Evolutionary conservation across 768 basidiomycete genomes (phyloP), one percentile per base, ranked within the genome.

Genomic region (Leccinum aurantiacum): DNA sequence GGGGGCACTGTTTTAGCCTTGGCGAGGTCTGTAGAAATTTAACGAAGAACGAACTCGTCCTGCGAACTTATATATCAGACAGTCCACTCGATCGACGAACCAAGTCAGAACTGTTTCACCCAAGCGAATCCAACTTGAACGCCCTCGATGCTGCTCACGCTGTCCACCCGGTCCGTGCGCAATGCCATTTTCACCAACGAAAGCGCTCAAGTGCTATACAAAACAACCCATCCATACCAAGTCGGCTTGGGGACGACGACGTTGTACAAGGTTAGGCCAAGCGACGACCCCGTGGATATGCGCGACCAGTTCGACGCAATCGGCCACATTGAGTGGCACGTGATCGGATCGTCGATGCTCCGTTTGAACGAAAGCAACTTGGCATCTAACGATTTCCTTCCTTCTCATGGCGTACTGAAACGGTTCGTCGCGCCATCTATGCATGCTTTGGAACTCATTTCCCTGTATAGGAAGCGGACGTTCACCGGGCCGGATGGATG

Each of bases 271-370:
- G 60, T 73, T 59, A 63, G 35, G 25, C 60, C 69, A 3, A 73
- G 67, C 55, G 51, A 63, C 3, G 62, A 66, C 22, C 65, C 56
- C 0, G 38, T 35, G 54, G 69, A 71, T 37, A 68, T 71, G 67
- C 65, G 24, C 5, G 73, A 75, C 58, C 67, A 69, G 1, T 75
- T 76, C 56, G 69, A 66, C 0, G 56, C 54, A 3, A 65, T 79
- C 4, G 79, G 71, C 7, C 60, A 71, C 54, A 76, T 79, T 1
- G 69, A 77, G 13, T 77, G 76, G 72, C 69, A 64, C n/a, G 1
- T 65, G 0, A 33, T 76, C 5, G 65, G 65, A 15, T 69, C 75
- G 0, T 70, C 75, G 4, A 69, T 60, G 29, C 63, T 79, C 35
- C 67, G 65, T 2, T 71, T 75, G 33, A 60, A 68, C 6, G 75